phyloP scores from a whole-genome alignment of 805 yeast genomes.

The Zygosaccharomyces rouxii region DNA sequence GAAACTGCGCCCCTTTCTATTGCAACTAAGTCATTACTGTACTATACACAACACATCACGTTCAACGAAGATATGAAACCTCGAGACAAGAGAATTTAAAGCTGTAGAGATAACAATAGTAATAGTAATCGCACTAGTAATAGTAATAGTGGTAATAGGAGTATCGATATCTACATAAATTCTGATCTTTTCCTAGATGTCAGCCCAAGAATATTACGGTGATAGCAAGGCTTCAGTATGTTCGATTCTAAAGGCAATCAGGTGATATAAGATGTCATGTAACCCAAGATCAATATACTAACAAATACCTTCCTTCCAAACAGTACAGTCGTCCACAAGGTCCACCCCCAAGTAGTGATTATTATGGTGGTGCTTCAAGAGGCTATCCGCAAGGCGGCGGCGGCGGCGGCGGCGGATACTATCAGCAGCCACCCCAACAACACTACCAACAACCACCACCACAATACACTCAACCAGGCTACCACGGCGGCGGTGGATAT shows the following conservation, averaged over 20 bases:
- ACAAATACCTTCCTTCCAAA: neutral
- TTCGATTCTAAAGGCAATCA: neutral
- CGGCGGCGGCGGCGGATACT: constrained; percentile 15
- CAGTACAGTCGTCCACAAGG: constrained; percentile 30
- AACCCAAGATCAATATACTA: neutral
- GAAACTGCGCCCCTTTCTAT: no score
- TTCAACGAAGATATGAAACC: no score
- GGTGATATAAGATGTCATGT: neutral
- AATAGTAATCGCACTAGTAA: no score
- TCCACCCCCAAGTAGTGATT: constrained; percentile 23
- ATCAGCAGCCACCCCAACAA: constrained; percentile 27
- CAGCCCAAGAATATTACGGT: constrained; percentile 28
- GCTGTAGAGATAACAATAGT: no score
- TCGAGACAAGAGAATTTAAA: no score
- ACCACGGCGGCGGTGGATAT: constrained; percentile 20
- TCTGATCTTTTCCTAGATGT: constrained; percentile 14
- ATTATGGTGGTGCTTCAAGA: constrained; percentile 11
- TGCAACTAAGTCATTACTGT: no score
- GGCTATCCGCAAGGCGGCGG: constrained; percentile 9
- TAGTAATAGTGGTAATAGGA: no score
- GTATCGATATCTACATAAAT: no score
- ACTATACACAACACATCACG: no score
- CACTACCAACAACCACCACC: constrained; percentile 37
- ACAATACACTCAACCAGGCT: constrained; percentile 38
- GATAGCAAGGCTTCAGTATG: constrained; percentile 16